phyloP scores from a whole-genome alignment of 305 asterid species.

The Lippia alba region DNA sequence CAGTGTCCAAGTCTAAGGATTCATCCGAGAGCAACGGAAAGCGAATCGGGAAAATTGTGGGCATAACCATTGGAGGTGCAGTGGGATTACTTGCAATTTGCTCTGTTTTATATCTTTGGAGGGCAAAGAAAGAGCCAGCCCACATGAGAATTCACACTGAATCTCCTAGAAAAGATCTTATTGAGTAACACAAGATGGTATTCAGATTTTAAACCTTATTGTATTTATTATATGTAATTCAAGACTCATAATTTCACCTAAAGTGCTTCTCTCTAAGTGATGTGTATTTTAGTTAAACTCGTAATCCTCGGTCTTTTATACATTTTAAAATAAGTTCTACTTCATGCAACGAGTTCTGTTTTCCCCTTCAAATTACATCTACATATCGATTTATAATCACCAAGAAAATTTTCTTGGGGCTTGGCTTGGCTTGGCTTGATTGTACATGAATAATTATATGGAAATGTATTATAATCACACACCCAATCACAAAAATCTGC shows the following conservation, averaged over 20 bases:
- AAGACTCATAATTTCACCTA: not conserved
- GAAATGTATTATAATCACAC: too few relatives aligned
- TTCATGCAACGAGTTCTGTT: too few relatives aligned
- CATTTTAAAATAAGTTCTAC: too few relatives aligned
- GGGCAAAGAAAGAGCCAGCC: conserved; percentile 44
- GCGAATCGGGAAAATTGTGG: conserved; percentile 44
- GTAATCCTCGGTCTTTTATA: too few relatives aligned
- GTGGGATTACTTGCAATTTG: conserved; percentile 46
- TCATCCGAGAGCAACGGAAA: conserved; percentile 42
- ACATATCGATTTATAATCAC: too few relatives aligned
- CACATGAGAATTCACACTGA: conserved; percentile 42
- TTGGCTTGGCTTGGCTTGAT: too few relatives aligned
- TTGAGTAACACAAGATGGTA: too few relatives aligned
- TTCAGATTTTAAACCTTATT: not conserved
- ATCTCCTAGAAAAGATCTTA: conserved; percentile 40
- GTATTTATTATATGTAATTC: not conserved
- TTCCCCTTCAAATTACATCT: too few relatives aligned
- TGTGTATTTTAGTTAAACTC: too few relatives aligned
- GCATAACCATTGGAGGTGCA: conserved; percentile 52
- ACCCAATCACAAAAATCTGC: too few relatives aligned
- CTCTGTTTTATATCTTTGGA: conserved; percentile 49
- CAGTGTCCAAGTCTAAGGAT: conserved; percentile 38
- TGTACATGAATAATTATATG: too few relatives aligned
- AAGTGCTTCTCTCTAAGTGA: not conserved
- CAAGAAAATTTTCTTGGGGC: too few relatives aligned